Percentiles rank a stretch among this genome's conserved stretches.
phyloP scores from a whole-genome alignment of 139 green algal genomes.

The Chlorella sp. region DNA sequence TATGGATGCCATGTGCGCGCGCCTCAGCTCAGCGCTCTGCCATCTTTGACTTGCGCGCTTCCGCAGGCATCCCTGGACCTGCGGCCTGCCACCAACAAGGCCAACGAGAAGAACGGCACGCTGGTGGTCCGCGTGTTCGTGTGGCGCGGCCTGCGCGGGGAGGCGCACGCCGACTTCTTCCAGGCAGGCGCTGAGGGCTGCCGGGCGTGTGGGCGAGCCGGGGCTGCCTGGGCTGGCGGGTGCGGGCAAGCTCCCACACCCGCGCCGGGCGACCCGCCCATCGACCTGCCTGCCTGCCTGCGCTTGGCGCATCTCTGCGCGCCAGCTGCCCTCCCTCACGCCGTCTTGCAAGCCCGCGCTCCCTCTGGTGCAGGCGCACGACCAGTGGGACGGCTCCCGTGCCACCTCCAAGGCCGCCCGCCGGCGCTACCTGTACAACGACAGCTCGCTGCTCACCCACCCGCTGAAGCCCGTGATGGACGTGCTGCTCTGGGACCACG shows the following conservation, averaged over 20 bases:
- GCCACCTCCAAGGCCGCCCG: too few relatives aligned
- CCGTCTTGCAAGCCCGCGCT: neutral
- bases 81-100: neutral
- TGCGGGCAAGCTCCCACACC: too few relatives aligned
- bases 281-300: neutral
- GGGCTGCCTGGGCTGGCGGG: too few relatives aligned
- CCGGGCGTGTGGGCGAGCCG: too few relatives aligned
- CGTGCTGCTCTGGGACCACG: constrained; percentile 8
- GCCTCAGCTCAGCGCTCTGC: too few relatives aligned
- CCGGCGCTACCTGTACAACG: neutral
- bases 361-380: too few relatives aligned
- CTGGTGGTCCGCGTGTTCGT: constrained; percentile 22
- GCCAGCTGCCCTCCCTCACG: neutral
- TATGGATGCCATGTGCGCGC: too few relatives aligned
- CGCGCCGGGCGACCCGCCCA: too few relatives aligned
- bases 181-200: too few relatives aligned
- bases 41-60: too few relatives aligned
- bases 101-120: neutral
- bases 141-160: neutral
- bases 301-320: neutral
- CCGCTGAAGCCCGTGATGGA: constrained; percentile 4
- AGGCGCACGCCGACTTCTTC: constrained; percentile 2
- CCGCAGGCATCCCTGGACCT: too few relatives aligned
- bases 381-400: too few relatives aligned
- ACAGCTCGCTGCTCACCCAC: constrained; percentile 15